Conservation (phyloP, 441 rosid genomes). For the Flueggea neowawraea region DNA sequence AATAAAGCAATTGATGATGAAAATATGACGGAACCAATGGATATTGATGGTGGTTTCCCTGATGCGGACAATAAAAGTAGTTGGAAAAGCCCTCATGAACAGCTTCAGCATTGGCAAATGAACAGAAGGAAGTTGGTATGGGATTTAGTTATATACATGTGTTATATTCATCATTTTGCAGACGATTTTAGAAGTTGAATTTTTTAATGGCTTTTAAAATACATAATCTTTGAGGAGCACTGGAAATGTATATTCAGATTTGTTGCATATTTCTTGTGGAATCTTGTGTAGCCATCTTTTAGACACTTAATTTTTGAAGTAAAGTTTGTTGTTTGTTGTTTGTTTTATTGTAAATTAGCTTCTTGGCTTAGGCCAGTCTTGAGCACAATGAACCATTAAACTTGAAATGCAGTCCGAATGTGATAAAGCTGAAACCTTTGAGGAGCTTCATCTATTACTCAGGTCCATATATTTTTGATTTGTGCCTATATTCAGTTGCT, state of each 20-base stretch:
- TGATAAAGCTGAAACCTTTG: not conserved
- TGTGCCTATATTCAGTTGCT: not conserved
- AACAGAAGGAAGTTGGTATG: slow-evolving; percentile 92
- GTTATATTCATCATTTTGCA: not conserved
- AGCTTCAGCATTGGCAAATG: slow-evolving; percentile 99
- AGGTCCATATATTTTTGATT: not conserved
- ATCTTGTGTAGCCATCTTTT: not conserved
- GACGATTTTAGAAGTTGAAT: not conserved
- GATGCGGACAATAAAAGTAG: slow-evolving; percentile 71
- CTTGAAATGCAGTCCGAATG: not conserved
- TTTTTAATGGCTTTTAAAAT: too few relatives aligned
- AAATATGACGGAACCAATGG: slow-evolving; percentile 70
- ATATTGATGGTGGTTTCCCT: slow-evolving; percentile 72
- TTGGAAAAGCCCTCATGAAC: slow-evolving; percentile 91
- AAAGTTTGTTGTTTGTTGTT: not conserved
- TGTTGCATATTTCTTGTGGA: not conserved
- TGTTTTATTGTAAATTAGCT: not conserved
- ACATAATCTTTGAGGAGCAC: too few relatives aligned
- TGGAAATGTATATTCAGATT: not conserved
- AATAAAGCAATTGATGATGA: slow-evolving; percentile 66
- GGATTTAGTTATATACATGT: slow-evolving; percentile 10
- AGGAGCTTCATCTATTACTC: not conserved
- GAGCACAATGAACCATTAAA: too few relatives aligned
- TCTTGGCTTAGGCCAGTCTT: too few relatives aligned
- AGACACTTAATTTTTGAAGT: not conserved